Evolutionary conservation across 1,284 basidiomycete species (phyloP).

Genomic region (Apiotrichum gamsii): DNA sequence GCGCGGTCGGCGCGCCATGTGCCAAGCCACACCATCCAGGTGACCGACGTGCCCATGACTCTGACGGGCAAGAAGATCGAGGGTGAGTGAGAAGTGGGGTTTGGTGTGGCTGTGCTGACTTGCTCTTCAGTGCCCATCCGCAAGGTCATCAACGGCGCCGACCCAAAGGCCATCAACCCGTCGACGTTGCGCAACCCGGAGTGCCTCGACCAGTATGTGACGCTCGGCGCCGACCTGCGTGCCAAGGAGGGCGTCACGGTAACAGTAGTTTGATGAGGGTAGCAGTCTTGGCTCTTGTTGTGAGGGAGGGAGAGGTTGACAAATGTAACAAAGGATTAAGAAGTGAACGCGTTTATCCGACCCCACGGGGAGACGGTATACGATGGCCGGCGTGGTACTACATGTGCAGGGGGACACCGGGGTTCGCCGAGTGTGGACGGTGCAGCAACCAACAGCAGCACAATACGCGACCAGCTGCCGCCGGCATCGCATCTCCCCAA

Average conservation of each 20-base stretch:
- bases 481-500: too few species aligned
- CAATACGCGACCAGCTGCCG: too few species aligned
- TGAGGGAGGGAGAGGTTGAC: too few species aligned
- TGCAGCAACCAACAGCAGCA: too few species aligned
- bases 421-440: too few species aligned
- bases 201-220: conserved; percentile 61
- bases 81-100: conserved; percentile 39
- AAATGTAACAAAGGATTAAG: neutral
- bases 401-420: too few species aligned
- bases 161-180: conserved; percentile 62
- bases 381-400: too few species aligned
- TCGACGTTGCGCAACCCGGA: conserved; percentile 71
- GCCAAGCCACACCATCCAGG: conserved; percentile 62
- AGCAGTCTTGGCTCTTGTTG: too few species aligned
- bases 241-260: conserved; percentile 36
- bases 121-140: conserved; percentile 34
- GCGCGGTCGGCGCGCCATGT: conserved; percentile 68
- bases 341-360: neutral
- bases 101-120: neutral
- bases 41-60: conserved; percentile 71
- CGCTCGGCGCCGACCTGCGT: conserved; percentile 55
- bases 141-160: conserved; percentile 70
- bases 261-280: too few species aligned
- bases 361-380: neutral
- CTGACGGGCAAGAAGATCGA: conserved; percentile 81